Evolutionary conservation across 2,329 filamentous ascomycete species (phyloP).

Genomic region (Neofusicoccum cordaticola): DNA sequence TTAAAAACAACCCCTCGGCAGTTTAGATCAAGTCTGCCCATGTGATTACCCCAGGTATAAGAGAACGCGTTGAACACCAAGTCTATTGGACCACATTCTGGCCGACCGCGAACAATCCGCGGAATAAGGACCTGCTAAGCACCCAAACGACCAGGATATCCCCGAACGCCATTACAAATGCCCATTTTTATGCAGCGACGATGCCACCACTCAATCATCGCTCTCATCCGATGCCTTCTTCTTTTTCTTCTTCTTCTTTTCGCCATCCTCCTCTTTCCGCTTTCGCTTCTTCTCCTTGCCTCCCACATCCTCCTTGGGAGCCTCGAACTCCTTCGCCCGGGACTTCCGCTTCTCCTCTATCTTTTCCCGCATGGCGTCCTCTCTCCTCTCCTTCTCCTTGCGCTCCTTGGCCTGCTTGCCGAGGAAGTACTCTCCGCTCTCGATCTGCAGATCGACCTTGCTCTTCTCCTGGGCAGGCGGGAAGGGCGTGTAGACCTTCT

Average conservation of each 20-base stretch:
- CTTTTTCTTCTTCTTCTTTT: conserved; percentile 44
- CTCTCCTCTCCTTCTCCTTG: conserved; percentile 71
- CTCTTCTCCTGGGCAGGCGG: conserved; percentile 96
- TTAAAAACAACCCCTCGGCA: too few species aligned
- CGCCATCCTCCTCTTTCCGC: conserved; percentile 41
- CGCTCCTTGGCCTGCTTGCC: conserved; percentile 90
- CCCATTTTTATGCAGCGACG: conserved; percentile 1
- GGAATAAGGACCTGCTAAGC: not conserved
- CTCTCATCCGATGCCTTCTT: conserved; percentile 23
- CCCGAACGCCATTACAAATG: conserved; percentile 9
- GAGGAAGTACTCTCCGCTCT: conserved; percentile 95
- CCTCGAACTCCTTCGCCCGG: conserved; percentile 79
- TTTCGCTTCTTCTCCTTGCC: conserved; percentile 51
- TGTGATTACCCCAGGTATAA: too few species aligned
- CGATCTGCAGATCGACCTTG: conserved; percentile 97
- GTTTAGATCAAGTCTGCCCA: too few species aligned
- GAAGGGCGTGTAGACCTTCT: conserved; percentile 96
- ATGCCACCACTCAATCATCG: not conserved
- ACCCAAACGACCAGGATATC: conserved; percentile 11
- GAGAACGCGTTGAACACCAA: not conserved
- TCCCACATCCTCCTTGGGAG: conserved; percentile 71
- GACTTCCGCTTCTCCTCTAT: conserved; percentile 86
- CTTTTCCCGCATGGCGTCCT: conserved; percentile 81
- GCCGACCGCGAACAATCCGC: not conserved
- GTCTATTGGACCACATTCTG: not conserved